These are phyloP conservation scores for Fabrea salina DNA, from an alignment of 169 alveolate genomes.

Conservation along the genomic window DNA sequence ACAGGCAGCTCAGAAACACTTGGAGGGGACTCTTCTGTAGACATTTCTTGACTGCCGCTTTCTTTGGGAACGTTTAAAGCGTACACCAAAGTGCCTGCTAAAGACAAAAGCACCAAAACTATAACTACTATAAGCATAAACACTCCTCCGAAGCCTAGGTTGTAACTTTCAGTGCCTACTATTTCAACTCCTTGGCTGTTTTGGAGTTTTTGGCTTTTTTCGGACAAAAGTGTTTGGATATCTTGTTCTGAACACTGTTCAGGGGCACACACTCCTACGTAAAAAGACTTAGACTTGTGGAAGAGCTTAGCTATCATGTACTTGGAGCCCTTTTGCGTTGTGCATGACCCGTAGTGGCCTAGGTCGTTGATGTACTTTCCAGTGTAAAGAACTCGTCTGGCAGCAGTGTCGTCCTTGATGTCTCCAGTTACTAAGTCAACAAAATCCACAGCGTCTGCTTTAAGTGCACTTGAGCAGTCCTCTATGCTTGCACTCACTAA, in stretches of 20 bases:
- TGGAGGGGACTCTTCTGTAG: background rate
- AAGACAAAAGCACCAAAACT: background rate
- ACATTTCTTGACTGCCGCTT: background rate
- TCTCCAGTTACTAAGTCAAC: background rate
- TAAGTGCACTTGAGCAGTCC: background rate
- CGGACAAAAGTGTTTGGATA: background rate
- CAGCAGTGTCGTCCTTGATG: background rate
- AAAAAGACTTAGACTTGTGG: background rate
- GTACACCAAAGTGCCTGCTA: background rate
- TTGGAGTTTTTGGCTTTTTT: background rate
- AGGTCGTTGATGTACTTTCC: conserved; percentile 24
- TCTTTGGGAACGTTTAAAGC: background rate
- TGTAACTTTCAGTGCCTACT: background rate
- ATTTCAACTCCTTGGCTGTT: background rate
- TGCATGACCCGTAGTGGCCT: conserved; percentile 23
- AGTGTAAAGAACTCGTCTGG: background rate
- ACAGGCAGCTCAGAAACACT: background rate
- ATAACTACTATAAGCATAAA: background rate
- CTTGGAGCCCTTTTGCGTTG: background rate
- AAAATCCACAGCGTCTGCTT: background rate
- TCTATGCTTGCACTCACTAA: background rate
- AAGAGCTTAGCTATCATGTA: background rate
- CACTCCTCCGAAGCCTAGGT: background rate
- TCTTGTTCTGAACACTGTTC: background rate
- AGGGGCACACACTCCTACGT: conserved; percentile 19